Evolutionary conservation across 2,329 filamentous ascomycete species (phyloP).

Genomic region (Ambrosiella cleistominuta): DNA sequence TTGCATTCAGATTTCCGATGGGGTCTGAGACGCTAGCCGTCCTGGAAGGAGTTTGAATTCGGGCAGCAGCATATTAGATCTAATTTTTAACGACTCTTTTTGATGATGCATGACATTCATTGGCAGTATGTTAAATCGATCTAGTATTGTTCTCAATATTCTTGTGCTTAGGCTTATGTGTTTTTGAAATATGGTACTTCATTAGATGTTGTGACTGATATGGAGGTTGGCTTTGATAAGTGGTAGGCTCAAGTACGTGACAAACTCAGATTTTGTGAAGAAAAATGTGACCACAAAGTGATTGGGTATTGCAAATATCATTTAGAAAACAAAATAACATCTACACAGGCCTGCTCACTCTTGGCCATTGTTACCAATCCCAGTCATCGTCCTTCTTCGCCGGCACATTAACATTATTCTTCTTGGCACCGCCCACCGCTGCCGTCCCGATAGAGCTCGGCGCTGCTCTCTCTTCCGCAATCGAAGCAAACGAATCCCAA

Average conservation of each 20-base stretch:
- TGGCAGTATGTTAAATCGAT: background rate
- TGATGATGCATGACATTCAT: constrained; percentile 9
- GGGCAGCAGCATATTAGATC: constrained; percentile 9
- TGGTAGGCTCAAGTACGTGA: too few species aligned
- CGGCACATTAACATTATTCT: constrained; percentile 16
- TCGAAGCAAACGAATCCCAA: constrained; percentile 75
- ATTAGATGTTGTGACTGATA: too few species aligned
- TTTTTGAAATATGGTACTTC: too few species aligned
- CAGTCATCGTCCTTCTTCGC: constrained; percentile 36
- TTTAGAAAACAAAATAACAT: too few species aligned
- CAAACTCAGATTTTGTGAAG: too few species aligned
- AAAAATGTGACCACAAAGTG: too few species aligned
- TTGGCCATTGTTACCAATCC: constrained; percentile 38
- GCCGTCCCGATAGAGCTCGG: constrained; percentile 31
- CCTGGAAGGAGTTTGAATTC: background rate
- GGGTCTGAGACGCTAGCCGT: background rate
- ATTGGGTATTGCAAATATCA: too few species aligned
- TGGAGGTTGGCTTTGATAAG: too few species aligned
- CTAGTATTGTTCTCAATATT: background rate
- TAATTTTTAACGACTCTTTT: constrained; percentile 13
- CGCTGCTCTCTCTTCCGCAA: constrained; percentile 38
- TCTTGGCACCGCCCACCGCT: constrained; percentile 26
- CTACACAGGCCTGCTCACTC: too few species aligned
- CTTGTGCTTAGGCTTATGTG: too few species aligned
- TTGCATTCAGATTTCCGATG: background rate